Percentiles rank a stretch among this genome's conserved stretches.
Evolutionary conservation across 1,139 yeast genomes (phyloP).

Genomic region (Casaregolazyma suthepensis): DNA sequence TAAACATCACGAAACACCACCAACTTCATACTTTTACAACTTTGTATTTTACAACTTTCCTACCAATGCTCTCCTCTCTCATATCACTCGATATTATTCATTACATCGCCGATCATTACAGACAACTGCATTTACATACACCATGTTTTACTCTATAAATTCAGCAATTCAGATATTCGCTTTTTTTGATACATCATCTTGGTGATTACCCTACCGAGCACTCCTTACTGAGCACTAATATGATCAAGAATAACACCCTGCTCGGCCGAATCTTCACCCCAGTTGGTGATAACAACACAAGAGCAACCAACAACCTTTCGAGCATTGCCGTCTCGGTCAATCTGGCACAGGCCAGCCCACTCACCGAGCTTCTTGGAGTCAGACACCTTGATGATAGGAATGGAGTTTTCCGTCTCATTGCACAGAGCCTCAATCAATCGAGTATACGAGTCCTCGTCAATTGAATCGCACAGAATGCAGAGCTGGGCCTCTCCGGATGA

Average conservation of each 20-base stretch:
- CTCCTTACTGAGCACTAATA: constrained; percentile 75
- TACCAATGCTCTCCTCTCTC: no score
- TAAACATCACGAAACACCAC: no score
- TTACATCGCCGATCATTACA: neutral
- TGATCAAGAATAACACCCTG: constrained; percentile 95
- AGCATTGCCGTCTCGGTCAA: constrained; percentile 99
- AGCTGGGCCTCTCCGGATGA: constrained; percentile 92
- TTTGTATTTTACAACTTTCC: no score
- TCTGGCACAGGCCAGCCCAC: constrained; percentile 99
- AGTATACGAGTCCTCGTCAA: constrained; percentile 95
- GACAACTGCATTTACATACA: neutral
- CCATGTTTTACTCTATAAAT: neutral
- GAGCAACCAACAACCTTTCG: constrained; percentile 99
- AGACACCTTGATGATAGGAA: constrained; percentile 98
- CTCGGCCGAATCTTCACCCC: constrained; percentile 99
- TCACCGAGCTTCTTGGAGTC: constrained; percentile 99
- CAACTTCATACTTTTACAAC: no score
- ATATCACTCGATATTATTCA: neutral
- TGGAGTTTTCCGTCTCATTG: constrained; percentile 94
- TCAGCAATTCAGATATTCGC: no score
- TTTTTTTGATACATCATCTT: constrained; percentile 1
- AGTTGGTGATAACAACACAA: constrained; percentile 98
- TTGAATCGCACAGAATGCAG: constrained; percentile 96
- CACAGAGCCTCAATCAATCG: constrained; percentile 99
- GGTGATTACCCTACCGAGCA: no score